phyloP scores from a whole-genome alignment of 2,329 filamentous ascomycete genomes.

The Trichophyton simii region DNA sequence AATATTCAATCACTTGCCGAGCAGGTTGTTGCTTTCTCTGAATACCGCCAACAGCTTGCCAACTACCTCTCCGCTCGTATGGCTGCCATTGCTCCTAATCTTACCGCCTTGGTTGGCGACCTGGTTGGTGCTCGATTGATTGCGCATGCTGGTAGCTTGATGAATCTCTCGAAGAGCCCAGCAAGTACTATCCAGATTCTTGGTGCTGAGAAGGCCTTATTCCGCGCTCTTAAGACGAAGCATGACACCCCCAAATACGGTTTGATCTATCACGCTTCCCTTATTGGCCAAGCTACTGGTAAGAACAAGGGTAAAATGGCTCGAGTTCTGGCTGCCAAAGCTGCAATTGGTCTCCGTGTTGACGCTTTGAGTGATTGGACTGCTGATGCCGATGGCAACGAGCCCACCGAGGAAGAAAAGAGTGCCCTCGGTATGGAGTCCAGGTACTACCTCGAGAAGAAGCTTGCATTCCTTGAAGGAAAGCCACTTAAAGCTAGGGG shows the following conservation, averaged over 20 bases:
- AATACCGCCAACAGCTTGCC: conserved; percentile 78
- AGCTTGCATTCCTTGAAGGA: conserved; percentile 57
- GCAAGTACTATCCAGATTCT: conserved; percentile 96
- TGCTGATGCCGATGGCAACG: conserved; percentile 49
- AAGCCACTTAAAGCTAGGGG: conserved; percentile 73
- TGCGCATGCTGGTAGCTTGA: conserved; percentile 83
- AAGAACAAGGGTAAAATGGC: conserved; percentile 99
- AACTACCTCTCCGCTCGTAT: conserved; percentile 86
- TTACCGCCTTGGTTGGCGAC: conserved; percentile 85
- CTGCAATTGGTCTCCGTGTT: conserved; percentile 81
- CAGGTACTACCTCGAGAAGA: conserved; percentile 38
- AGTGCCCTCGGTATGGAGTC: conserved; percentile 59
- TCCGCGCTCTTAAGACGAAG: conserved; percentile 97
- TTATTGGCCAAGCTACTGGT: conserved; percentile 92
- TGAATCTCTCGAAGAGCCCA: conserved; percentile 88
- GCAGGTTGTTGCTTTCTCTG: conserved; percentile 82
- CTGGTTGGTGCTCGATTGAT: conserved; percentile 91
- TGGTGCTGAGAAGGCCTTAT: conserved; percentile 95
- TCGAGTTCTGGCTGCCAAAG: conserved; percentile 87
- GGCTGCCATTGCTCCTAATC: conserved; percentile 91
- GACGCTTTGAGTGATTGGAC: conserved; percentile 77
- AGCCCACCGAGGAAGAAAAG: conserved; percentile 77
- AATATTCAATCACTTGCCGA: conserved; percentile 87
- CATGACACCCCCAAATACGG: conserved; percentile 98
- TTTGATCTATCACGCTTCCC: conserved; percentile 79